Evolutionary conservation across 352 stramenopile species (phyloP), one percentile per base, ranked within the genome.

Genomic region (Pythium aphanidermatum): DNA sequence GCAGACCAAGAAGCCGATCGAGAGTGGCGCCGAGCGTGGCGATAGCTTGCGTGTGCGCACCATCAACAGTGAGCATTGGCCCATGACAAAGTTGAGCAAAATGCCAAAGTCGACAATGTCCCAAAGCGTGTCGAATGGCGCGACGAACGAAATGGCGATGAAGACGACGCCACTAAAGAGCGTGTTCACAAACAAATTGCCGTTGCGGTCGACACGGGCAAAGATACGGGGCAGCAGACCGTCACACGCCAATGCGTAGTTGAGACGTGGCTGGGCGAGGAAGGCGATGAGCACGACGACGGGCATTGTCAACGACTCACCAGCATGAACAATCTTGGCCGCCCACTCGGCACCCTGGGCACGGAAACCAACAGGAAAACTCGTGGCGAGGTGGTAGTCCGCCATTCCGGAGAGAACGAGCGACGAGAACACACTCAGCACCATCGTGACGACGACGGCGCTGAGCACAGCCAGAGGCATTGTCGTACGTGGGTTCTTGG

Each of bases 251-350:
- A 98, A 94, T 1, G 92, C 90, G 56, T 90, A 97, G 52, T 83
- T 68, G 33, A 92, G 74, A 5, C 89, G 74, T 4, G 92, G 93
- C 57, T 98, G 95, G 4, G 95, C 91, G 23, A 98, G 62, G 32
- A 98, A 95, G 12, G 84, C 92, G 26, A 98, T 95, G 29, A 98
- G 83, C 8, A 96, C 84, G n/a, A 96, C 96, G 30, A 98, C 84
- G 0, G 95, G 95, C 64, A 98, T 93, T 13, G 91, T 98, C 20
- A 97, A 55, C 4, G 98, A 72, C 59, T 98, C 95, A 19, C 95
- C 95, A 3, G 78, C 79, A 2, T 84, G 80, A 3, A 95, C 83
- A 34, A 98, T 63, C 3, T 93, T 79, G 21, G 81, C 79, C 0
- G 82, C 78, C 83, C 84, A 87, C 4, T 67, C 31, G 55, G 65